Conservation (phyloP, 2,329 filamentous ascomycete species). For the Biscogniauxia marginata region DNA sequence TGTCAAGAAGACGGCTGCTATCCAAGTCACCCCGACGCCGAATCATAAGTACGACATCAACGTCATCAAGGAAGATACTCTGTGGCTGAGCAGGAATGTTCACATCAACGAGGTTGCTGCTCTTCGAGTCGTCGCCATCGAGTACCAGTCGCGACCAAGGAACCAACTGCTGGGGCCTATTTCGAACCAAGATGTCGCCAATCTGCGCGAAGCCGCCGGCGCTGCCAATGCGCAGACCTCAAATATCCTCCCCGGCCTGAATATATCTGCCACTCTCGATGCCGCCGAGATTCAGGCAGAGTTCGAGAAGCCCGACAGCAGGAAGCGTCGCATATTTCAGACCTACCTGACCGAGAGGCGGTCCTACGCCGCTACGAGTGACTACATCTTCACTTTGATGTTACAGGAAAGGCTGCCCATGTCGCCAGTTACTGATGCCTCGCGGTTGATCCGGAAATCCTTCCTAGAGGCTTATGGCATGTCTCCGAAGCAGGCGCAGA, state of each 20-base stretch:
- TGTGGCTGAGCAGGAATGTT: slow-evolving; percentile 80
- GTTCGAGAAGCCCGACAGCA: slow-evolving; percentile 62
- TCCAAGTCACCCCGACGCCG: slow-evolving; percentile 71
- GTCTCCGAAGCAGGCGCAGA: slow-evolving; percentile 30
- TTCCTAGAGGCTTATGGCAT: slow-evolving; percentile 33
- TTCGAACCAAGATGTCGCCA: slow-evolving; percentile 74
- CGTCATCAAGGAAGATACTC: slow-evolving; percentile 77
- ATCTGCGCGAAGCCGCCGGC: slow-evolving; percentile 72
- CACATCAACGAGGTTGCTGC: slow-evolving; percentile 79
- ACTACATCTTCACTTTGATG: slow-evolving; percentile 53
- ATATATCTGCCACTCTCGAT: slow-evolving; percentile 45
- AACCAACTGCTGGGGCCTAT: slow-evolving; percentile 68
- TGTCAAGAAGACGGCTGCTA: slow-evolving; percentile 81
- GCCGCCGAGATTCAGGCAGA: slow-evolving; percentile 54
- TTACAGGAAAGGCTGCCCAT: slow-evolving; percentile 37
- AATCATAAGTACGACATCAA: slow-evolving; percentile 70
- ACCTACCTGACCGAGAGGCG: slow-evolving; percentile 71
- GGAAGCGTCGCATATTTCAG: slow-evolving; percentile 66
- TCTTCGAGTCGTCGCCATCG: slow-evolving; percentile 74
- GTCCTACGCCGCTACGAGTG: slow-evolving; percentile 63
- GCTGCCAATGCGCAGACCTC: slow-evolving; percentile 59
- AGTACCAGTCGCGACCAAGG: slow-evolving; percentile 80
- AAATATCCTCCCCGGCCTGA: slow-evolving; percentile 54
- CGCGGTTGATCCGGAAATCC: slow-evolving; percentile 29
- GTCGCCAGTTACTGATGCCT: slow-evolving; percentile 25